These are phyloP conservation scores for Fusarium circinatum DNA, from an alignment of 2,329 filamentous ascomycete genomes.

Conservation along the genomic window DNA sequence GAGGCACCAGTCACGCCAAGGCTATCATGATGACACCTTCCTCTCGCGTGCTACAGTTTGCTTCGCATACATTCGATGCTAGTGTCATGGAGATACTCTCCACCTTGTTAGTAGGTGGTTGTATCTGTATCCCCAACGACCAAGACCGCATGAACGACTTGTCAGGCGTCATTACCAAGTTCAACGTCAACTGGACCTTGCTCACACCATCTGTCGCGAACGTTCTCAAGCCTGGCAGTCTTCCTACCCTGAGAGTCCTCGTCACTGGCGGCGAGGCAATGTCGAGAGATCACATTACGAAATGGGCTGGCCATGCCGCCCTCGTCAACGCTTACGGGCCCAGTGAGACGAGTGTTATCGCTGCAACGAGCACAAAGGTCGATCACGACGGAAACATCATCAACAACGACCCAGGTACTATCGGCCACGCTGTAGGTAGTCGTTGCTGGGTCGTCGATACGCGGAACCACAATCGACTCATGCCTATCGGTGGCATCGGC, in stretches of 20 bases:
- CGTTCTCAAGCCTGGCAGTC: slow-evolving; percentile 18
- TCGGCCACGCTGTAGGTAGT: slow-evolving; percentile 13
- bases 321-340: slow-evolving; percentile 36
- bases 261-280: slow-evolving; percentile 30
- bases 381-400: background rate
- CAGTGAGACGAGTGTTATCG: slow-evolving; percentile 14
- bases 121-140: slow-evolving; percentile 25
- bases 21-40: slow-evolving; percentile 13
- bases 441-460: slow-evolving; percentile 20
- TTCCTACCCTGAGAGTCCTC: slow-evolving; percentile 6
- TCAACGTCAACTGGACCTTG: slow-evolving; percentile 27
- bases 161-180: slow-evolving; percentile 6
- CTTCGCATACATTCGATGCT: slow-evolving; percentile 22
- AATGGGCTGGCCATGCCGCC: slow-evolving; percentile 18
- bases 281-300: slow-evolving; percentile 14
- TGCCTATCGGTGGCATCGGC: slow-evolving; percentile 4
- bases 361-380: slow-evolving; percentile 10
- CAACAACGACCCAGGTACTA: slow-evolving; percentile 1
- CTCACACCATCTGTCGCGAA: slow-evolving; percentile 32
- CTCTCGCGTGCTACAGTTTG: slow-evolving; percentile 33
- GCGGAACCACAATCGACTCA: slow-evolving; percentile 8
- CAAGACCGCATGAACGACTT: slow-evolving; percentile 30
- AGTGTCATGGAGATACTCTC: slow-evolving; percentile 39
- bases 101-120: slow-evolving; percentile 35
- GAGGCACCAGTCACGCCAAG: slow-evolving; percentile 28